Percentiles rank a stretch among this genome's conserved stretches.
Evolutionary conservation across 805 yeast species (phyloP).

Genomic region (Wickerhamomyces alni): DNA sequence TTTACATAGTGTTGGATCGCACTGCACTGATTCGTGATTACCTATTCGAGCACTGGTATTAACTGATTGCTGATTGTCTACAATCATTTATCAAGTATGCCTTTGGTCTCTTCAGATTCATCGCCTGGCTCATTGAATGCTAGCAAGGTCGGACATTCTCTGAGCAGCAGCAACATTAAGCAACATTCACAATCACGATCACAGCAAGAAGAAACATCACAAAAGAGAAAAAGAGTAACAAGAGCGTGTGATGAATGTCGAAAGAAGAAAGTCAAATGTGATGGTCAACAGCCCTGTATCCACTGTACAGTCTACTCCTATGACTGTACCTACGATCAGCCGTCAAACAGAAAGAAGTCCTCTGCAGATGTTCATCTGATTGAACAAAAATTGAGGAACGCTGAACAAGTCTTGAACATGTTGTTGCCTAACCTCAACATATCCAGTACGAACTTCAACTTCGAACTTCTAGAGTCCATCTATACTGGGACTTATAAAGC

Average conservation of each 20-base stretch:
- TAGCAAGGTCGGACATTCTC: no score
- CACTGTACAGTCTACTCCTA: constrained; percentile 78
- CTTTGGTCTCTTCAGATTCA: no score
- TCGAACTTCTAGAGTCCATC: constrained; percentile 18
- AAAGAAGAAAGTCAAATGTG: constrained; percentile 72
- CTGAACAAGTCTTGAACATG: constrained; percentile 29
- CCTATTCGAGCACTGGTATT: no score
- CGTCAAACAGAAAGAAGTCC: constrained; percentile 37
- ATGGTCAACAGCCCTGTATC: constrained; percentile 71
- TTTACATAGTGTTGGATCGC: no score
- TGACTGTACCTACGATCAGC: constrained; percentile 77
- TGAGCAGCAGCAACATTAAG: neutral
- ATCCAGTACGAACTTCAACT: constrained; percentile 24
- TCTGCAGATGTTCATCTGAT: constrained; percentile 25
- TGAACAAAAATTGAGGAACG: constrained; percentile 29
- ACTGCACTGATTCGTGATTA: no score
- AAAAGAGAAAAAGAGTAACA: constrained; percentile 58
- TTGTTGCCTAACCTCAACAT: constrained; percentile 36
- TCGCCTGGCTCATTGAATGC: no score
- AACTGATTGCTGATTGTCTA: no score
- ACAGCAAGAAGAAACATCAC: constrained; percentile 7
- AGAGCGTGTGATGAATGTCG: constrained; percentile 76
- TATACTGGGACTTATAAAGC: constrained; percentile 2
- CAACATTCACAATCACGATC: neutral
- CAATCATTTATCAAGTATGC: no score